These are phyloP conservation scores for Pythium aphanidermatum DNA, from an alignment of 352 stramenopile genomes.

Conservation along the genomic window DNA sequence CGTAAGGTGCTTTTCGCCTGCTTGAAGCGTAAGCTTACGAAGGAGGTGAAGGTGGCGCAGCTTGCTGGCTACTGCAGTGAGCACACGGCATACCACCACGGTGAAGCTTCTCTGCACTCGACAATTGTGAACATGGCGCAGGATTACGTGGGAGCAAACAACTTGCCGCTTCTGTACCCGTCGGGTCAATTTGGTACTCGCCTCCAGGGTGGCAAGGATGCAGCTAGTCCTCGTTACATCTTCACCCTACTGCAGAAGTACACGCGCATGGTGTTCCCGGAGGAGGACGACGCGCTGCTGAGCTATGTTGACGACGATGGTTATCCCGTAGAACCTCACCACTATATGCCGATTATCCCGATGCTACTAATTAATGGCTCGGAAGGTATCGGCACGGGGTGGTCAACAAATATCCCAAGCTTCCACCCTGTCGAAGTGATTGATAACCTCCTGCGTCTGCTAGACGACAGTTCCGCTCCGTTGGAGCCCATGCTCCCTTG, in stretches of 20 bases:
- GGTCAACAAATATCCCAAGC: conserved; percentile 93
- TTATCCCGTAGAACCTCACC: conserved; percentile 95
- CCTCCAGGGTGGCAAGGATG: conserved; percentile 97
- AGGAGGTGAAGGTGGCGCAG: conserved; percentile 99
- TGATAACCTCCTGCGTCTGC: conserved; percentile 85
- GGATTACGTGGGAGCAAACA: conserved; percentile 97
- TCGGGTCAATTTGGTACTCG: conserved; percentile 99
- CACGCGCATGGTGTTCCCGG: conserved; percentile 96
- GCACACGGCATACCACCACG: conserved; percentile 98
- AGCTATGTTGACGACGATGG: conserved; percentile 98
- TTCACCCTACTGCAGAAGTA: conserved; percentile 97
- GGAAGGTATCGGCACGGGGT: conserved; percentile 99
- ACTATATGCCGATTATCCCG: conserved; percentile 96
- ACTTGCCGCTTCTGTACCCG: conserved; percentile 96
- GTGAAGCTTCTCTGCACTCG: conserved; percentile 95
- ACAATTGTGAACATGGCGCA: conserved; percentile 99
- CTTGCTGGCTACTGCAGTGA: conserved; percentile 98
- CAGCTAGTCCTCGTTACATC: conserved; percentile 97
- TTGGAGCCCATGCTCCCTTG: conserved; percentile 88
- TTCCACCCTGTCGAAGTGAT: conserved; percentile 96
- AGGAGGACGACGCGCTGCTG: conserved; percentile 97
- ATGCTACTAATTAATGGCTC: conserved; percentile 97
- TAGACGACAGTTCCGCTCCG: conserved; percentile 55
- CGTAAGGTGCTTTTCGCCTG: conserved; percentile 97
- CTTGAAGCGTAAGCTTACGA: conserved; percentile 98